These are phyloP conservation scores for Glycine latifolia DNA, from an alignment of 306 rosid species.

Conservation along the genomic window DNA sequence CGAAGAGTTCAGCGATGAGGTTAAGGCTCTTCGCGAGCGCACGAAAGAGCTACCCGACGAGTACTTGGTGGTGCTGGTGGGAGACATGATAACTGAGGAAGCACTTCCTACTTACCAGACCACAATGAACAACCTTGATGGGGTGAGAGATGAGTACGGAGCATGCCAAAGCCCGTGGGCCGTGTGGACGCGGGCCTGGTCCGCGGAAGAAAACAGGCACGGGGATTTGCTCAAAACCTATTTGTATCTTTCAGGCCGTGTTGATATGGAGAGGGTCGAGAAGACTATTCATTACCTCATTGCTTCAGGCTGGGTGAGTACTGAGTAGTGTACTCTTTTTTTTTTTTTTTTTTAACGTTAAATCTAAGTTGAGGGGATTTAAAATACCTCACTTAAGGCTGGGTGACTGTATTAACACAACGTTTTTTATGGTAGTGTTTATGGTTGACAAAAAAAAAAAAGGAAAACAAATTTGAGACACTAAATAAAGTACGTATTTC, in stretches of 20 bases:
- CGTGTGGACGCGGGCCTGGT: too few species aligned
- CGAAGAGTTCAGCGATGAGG: conserved; percentile 59
- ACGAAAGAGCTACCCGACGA: conserved; percentile 74
- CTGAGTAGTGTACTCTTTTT: too few species aligned
- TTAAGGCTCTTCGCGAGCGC: conserved; percentile 63
- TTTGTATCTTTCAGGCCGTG: conserved; percentile 43
- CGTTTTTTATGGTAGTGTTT: too few species aligned
- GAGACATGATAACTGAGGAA: conserved; percentile 44
- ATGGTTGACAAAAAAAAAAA: too few species aligned
- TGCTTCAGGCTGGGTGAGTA: conserved; percentile 74
- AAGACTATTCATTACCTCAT: conserved; percentile 46
- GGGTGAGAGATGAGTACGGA: conserved; percentile 48
- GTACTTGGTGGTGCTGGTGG: conserved; percentile 71
- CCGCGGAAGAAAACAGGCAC: too few species aligned
- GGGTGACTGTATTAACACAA: too few species aligned
- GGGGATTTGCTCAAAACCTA: conserved; percentile 54
- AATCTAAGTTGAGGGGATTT: too few species aligned
- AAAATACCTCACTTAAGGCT: too few species aligned
- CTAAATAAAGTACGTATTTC: too few species aligned
- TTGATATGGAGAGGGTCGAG: conserved; percentile 75
- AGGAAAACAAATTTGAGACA: too few species aligned
- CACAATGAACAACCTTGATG: not conserved
- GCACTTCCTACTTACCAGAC: conserved; percentile 5
- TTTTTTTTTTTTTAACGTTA: too few species aligned
- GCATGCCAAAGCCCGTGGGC: conserved; percentile 62